phyloP scores from a whole-genome alignment of 345 rosid genomes.

The Rhodamnia argentea region DNA sequence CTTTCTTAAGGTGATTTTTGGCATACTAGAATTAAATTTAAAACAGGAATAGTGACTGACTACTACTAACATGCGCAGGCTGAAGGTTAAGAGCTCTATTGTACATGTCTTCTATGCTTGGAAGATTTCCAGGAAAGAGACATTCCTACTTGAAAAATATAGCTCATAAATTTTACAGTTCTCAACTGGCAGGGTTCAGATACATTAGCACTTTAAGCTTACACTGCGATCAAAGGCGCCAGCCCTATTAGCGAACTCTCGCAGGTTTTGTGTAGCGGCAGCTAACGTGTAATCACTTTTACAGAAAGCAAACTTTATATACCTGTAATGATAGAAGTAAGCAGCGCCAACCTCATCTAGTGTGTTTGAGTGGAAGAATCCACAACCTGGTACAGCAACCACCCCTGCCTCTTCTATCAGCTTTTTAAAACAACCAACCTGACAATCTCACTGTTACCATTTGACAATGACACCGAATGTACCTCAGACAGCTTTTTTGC shows the following conservation, averaged over 20 bases:
- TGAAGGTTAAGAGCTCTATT: not conserved
- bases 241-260: constrained; percentile 6
- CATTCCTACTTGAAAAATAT: not conserved
- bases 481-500: not conserved
- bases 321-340: constrained; percentile 14
- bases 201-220: not conserved
- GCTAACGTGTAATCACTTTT: constrained; percentile 33
- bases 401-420: constrained; percentile 41
- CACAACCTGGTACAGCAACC: constrained; percentile 51
- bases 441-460: not conserved
- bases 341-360: not conserved
- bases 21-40: not conserved
- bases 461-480: not conserved
- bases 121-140: not conserved
- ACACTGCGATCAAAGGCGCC: not conserved
- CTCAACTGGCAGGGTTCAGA: not conserved
- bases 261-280: constrained; percentile 34
- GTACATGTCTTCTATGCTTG: not conserved
- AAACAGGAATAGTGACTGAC: not conserved
- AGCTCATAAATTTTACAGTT: not conserved
- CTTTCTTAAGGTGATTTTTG: not conserved
- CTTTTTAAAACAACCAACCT: constrained; percentile 37
- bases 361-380: constrained; percentile 24
- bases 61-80: not conserved
- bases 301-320: constrained; percentile 51